A percentile compares a stretch with the other conserved stretches of the same genome.
These are phyloP conservation scores for Hypsizygus ulmarius DNA, from an alignment of 1,284 basidiomycete genomes.

Conservation along the genomic window DNA sequence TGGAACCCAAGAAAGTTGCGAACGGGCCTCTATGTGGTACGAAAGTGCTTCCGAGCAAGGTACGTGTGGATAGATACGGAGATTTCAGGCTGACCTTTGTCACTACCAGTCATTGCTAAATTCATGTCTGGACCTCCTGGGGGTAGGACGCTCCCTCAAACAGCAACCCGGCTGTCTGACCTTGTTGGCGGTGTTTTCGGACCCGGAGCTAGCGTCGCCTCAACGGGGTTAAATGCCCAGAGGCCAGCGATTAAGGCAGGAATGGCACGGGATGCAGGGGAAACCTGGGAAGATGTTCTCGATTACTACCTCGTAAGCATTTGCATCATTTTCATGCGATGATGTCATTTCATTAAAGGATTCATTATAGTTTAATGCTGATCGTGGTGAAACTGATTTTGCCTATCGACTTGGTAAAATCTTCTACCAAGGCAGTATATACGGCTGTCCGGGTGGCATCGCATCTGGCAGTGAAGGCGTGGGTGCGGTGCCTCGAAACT, in stretches of 20 bases:
- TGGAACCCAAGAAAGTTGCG: constrained; percentile 84
- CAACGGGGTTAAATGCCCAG: constrained; percentile 71
- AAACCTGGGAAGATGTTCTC: constrained; percentile 89
- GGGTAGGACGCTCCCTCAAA: constrained; percentile 82
- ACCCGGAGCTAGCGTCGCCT: constrained; percentile 88
- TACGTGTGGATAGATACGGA: constrained; percentile 31
- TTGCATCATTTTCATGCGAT: neutral
- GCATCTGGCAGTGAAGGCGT: constrained; percentile 86
- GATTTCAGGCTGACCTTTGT: constrained; percentile 5
- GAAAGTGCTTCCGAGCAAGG: constrained; percentile 83
- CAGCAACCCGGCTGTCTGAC: constrained; percentile 85
- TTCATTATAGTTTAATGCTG: constrained; percentile 77
- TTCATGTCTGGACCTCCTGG: constrained; percentile 89
- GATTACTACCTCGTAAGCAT: constrained; percentile 82
- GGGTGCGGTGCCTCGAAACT: constrained; percentile 76
- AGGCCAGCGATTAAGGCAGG: constrained; percentile 83
- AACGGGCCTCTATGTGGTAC: constrained; percentile 82
- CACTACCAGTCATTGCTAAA: constrained; percentile 57
- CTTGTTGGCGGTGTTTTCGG: constrained; percentile 90
- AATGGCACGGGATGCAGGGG: constrained; percentile 76
- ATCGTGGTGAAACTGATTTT: constrained; percentile 82
- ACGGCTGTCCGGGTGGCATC: constrained; percentile 69
- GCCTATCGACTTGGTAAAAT: constrained; percentile 87
- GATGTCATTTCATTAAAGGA: constrained; percentile 5
- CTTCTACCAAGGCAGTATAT: constrained; percentile 92